A percentile compares a stretch with the other conserved stretches of the same genome.
phyloP scores from a whole-genome alignment of 371 early-diverging fungal species.

The Gilbertella persicaria region DNA sequence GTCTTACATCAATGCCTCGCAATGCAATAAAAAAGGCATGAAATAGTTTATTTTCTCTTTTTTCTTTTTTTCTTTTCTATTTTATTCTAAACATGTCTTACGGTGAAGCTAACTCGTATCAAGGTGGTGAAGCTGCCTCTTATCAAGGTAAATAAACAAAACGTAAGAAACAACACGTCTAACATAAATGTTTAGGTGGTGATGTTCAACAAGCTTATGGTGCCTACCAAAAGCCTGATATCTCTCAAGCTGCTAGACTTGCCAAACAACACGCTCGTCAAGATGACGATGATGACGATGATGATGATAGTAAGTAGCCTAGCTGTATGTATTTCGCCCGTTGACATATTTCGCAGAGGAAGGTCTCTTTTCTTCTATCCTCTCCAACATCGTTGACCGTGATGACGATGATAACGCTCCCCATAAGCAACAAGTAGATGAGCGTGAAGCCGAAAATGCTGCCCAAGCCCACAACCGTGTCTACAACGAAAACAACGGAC shows the following conservation, averaged over 20 bases:
- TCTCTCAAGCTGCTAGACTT: constrained; percentile 29
- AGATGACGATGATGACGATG: constrained; percentile 19
- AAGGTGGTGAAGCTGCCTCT: constrained; percentile 2
- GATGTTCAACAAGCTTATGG: constrained; percentile 12
- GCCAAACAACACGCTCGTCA: constrained; percentile 35
- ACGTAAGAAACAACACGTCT: constrained; percentile 1
- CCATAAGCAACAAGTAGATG: constrained; percentile 22
- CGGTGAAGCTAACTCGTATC: constrained; percentile 3
- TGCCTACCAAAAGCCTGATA: constrained; percentile 25
- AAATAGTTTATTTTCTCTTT: neutral
- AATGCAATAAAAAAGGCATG: neutral
- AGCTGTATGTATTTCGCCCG: neutral
- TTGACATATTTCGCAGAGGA: constrained; percentile 17
- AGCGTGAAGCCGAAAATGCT: constrained; percentile 34
- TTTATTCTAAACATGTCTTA: neutral
- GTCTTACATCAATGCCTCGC: neutral
- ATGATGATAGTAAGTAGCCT: constrained; percentile 23
- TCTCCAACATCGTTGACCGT: constrained; percentile 25
- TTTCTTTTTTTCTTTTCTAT: neutral
- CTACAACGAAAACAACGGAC: constrained; percentile 33
- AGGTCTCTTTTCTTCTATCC: constrained; percentile 30
- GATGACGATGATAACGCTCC: constrained; percentile 37
- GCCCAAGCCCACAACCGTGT: constrained; percentile 36
- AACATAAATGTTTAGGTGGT: neutral
- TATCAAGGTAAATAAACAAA: constrained; percentile 1